Percentiles rank a stretch among this genome's conserved stretches.
phyloP scores from a whole-genome alignment of 1,284 basidiomycete genomes.

The Cutaneotrichosporon mucoides region DNA sequence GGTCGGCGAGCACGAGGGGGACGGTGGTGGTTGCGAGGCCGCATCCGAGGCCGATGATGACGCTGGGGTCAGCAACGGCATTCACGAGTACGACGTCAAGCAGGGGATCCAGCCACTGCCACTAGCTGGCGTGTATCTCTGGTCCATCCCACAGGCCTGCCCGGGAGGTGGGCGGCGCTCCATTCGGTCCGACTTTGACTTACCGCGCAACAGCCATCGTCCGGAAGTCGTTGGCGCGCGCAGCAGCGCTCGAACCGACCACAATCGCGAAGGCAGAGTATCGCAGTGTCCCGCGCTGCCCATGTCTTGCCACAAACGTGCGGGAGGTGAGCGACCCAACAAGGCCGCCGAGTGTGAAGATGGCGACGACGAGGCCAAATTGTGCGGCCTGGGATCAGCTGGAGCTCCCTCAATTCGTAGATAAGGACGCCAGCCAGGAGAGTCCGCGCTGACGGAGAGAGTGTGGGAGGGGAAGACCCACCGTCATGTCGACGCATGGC shows the following conservation, averaged over 20 bases:
- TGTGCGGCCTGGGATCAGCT: constrained; percentile 22
- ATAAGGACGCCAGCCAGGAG: no score
- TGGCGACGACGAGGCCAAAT: constrained; percentile 49
- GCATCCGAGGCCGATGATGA: constrained; percentile 49
- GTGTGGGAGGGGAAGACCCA: constrained; percentile 7
- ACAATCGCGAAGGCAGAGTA: constrained; percentile 22
- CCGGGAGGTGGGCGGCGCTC: no score
- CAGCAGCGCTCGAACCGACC: constrained; percentile 25
- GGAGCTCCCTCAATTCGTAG: no score
- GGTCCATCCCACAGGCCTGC: background rate
- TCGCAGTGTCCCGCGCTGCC: constrained; percentile 29
- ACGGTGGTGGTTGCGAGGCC: constrained; percentile 50
- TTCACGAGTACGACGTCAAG: no score
- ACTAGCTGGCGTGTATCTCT: no score
- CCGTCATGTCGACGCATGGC: constrained; percentile 32
- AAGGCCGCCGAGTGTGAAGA: constrained; percentile 52
- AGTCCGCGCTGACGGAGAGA: no score
- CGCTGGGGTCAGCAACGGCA: constrained; percentile 15
- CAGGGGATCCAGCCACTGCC: no score
- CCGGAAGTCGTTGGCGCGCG: constrained; percentile 20
- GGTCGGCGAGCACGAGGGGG: constrained; percentile 48
- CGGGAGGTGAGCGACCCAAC: constrained; percentile 34
- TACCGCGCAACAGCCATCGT: constrained; percentile 33
- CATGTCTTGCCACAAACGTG: constrained; percentile 19
- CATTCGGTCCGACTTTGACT: constrained; percentile 1